Percentiles rank a stretch among this genome's conserved stretches.
Evolutionary conservation across 179 eudicot species (phyloP).

Genomic region (Beta lomatogona): DNA sequence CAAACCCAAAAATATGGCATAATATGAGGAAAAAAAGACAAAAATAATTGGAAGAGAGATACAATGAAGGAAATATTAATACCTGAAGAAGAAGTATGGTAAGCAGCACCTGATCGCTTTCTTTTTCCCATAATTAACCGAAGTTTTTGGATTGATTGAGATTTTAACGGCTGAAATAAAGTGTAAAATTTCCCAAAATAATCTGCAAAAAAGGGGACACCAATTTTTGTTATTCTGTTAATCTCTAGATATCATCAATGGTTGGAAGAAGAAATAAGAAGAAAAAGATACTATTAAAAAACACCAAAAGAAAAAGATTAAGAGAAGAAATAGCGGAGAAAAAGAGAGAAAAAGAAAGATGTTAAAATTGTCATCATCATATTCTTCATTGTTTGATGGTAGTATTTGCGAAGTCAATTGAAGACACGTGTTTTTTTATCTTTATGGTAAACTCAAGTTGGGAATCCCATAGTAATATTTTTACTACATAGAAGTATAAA

Average conservation of each 20-base stretch:
- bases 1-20: not conserved
- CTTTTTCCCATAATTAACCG: conserved; percentile 36
- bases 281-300: no score
- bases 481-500: no score
- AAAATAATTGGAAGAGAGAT: not conserved
- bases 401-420: not conserved
- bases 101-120: conserved; percentile 16
- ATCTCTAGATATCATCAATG: not conserved
- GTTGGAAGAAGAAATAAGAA: not conserved
- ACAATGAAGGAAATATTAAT: not conserved
- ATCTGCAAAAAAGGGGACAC: not conserved
- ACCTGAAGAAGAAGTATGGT: conserved; percentile 28
- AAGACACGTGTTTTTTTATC: conserved; percentile 10
- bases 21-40: not conserved
- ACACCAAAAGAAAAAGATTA: no score
- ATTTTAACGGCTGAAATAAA: conserved; percentile 1
- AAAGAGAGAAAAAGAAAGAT: not conserved
- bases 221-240: not conserved
- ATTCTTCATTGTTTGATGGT: not conserved
- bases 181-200: not conserved
- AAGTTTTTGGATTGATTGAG: not conserved
- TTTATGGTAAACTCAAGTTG: not conserved
- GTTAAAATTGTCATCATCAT: not conserved
- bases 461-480: no score
- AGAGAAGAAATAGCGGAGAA: not conserved